A percentile compares a stretch with the other conserved stretches of the same genome.
Conservation (phyloP, 306 rosid species). For the Prunus fruticosa region DNA sequence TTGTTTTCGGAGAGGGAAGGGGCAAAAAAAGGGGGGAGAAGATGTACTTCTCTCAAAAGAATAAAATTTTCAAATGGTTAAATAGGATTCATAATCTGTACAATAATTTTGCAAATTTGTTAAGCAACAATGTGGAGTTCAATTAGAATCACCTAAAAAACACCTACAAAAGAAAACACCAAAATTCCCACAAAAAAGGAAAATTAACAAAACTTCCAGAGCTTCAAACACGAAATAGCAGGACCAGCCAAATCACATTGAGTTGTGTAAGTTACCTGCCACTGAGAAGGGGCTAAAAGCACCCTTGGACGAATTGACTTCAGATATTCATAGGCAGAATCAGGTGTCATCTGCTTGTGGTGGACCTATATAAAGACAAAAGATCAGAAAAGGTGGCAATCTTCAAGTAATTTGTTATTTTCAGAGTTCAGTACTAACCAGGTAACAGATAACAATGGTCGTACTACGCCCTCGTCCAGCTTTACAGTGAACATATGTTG, state of each 20-base stretch:
- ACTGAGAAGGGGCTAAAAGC: conserved; percentile 88
- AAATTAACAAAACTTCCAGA: too few species aligned
- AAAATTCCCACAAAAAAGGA: not conserved
- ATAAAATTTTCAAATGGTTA: too few species aligned
- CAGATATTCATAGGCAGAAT: conserved; percentile 70
- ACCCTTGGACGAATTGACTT: conserved; percentile 92
- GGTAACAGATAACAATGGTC: conserved; percentile 85
- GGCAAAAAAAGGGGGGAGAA: too few species aligned
- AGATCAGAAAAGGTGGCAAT: conserved; percentile 12
- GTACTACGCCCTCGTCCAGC: conserved; percentile 99
- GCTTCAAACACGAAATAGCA: not conserved
- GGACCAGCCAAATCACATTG: not conserved
- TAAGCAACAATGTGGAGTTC: not conserved
- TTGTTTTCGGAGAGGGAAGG: too few species aligned
- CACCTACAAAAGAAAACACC: too few species aligned
- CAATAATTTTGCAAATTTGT: not conserved
- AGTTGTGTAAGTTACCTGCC: conserved; percentile 50
- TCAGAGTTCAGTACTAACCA: conserved; percentile 49
- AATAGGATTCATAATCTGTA: too few species aligned
- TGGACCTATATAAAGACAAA: conserved; percentile 52
- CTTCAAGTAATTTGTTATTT: not conserved
- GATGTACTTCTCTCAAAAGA: too few species aligned
- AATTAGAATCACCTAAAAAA: not conserved
- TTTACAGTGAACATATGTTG: conserved; percentile 97
- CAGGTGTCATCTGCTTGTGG: conserved; percentile 86